Percentiles rank a stretch among this genome's conserved stretches.
Conservation (phyloP, 257 asterid genomes). For the Capsicum rhomboideum region DNA sequence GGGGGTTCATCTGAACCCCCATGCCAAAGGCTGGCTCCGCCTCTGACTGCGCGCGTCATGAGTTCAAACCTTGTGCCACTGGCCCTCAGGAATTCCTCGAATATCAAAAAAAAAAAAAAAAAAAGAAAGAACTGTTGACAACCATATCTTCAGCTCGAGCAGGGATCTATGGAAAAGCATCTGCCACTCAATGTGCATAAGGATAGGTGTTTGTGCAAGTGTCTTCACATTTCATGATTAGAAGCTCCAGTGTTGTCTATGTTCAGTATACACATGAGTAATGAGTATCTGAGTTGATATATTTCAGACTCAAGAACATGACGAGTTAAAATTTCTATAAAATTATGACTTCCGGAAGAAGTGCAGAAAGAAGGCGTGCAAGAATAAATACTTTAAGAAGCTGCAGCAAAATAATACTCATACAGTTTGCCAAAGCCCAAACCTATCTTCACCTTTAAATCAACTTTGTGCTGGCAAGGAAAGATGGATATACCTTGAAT, state of each 20-base stretch:
- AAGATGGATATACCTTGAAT: constrained; percentile 39
- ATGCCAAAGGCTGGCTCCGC: too few relatives aligned
- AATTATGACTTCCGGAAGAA: background rate
- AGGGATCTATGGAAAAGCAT: background rate
- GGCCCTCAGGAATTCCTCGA: background rate
- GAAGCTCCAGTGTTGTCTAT: background rate
- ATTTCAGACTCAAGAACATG: background rate
- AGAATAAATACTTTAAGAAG: background rate
- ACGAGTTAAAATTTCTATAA: background rate
- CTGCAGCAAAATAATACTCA: background rate
- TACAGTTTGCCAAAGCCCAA: background rate
- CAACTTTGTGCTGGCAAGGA: background rate
- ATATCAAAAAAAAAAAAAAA: background rate
- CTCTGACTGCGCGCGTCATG: too few relatives aligned
- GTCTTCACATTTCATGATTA: background rate
- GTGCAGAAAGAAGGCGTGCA: background rate
- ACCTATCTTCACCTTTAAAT: background rate
- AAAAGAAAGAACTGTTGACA: background rate
- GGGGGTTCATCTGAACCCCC: too few relatives aligned
- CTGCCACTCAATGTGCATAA: background rate
- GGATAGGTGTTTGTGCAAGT: background rate
- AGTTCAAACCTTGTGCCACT: background rate
- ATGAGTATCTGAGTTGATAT: too few relatives aligned
- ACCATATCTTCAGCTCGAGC: background rate
- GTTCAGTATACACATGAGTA: too few relatives aligned